Conservation (phyloP, 306 rosid species). For the Trifolium fragiferum region DNA sequence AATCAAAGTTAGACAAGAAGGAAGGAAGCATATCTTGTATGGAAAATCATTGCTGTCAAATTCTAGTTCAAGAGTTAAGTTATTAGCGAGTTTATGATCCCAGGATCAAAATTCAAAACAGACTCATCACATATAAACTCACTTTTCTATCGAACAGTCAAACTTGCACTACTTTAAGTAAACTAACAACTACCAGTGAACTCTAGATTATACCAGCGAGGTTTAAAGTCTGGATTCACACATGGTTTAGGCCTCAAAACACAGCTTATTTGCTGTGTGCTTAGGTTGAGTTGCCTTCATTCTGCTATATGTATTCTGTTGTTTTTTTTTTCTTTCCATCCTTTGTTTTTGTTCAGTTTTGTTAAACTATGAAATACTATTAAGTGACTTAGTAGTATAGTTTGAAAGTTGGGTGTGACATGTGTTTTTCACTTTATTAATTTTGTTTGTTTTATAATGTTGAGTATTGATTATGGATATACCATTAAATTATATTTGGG, state of each 20-base stretch:
- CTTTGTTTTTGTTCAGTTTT: neutral
- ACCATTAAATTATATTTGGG: neutral
- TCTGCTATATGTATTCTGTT: neutral
- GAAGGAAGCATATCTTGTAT: constrained; percentile 35
- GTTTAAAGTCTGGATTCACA: constrained; percentile 14
- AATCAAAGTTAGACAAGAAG: constrained; percentile 37
- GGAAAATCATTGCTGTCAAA: constrained; percentile 20
- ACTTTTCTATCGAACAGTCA: neutral
- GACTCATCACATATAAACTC: constrained; percentile 2
- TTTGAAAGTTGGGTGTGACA: constrained; percentile 4
- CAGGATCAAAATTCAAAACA: constrained; percentile 18
- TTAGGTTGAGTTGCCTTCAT: constrained; percentile 17
- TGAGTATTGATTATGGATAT: neutral
- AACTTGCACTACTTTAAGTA: neutral
- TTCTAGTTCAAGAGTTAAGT: neutral
- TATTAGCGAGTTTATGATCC: neutral
- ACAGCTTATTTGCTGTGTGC: neutral
- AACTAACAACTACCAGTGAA: constrained; percentile 18
- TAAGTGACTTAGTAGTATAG: neutral
- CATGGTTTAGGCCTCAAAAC: constrained; percentile 30
- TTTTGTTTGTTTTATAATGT: constrained; percentile 22
- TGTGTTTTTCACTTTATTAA: neutral
- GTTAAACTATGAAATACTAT: neutral
- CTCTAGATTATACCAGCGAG: constrained; percentile 15
- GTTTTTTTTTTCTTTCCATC: neutral